Evolutionary conservation across 2,329 filamentous ascomycete species (phyloP), one percentile per base, ranked within the genome.

Genomic region (Talaromyces sp.): DNA sequence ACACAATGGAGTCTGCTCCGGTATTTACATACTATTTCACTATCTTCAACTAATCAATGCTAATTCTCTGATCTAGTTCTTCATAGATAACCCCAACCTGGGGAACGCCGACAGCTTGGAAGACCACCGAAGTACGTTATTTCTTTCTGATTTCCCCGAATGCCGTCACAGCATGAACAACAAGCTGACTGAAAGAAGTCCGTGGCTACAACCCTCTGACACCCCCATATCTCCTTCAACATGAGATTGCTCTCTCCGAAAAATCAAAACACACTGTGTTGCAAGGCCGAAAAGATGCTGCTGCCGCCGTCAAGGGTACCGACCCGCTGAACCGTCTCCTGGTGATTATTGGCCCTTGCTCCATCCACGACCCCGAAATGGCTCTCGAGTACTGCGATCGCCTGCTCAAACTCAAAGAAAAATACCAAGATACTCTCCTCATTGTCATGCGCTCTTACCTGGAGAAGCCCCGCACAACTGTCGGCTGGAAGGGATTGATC

Each of bases 381-480:
- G 93, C 93, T 10, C 84, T 97, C 65, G 90, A 93, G 71, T 99
- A 99, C 85, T 96, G 91, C 81, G 86, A 91, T 69, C 81, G 88
- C 64, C 81, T 99, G 62, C 73, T 95, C 65, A 80, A 84, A 69
- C 80, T 95, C 68, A 92, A 93, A 76, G 84, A 92, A 72, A 94
- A 95, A 79, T 88, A 96, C 79, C 83, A 89, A 73, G 84, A 92
- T 69, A 91, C 97, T 71, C 83, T 99, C 37, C 82, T 95, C 67
- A 94, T 99, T 66, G 88, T 99, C 62, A 99, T 99, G 94, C 89
- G 94, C 66, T 89, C 91, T 63, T 99, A 99, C 83, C 85, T 99
- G 61, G 94, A 99, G 82, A 99, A 99, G 82, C 94, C 94, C 21
- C 87, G 94, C 63, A 99, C 94, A 28, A 99, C 94, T 0, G 91